A percentile compares a stretch with the other conserved stretches of the same genome.
phyloP scores from a whole-genome alignment of 805 yeast genomes.

The Teunomyces stri region DNA sequence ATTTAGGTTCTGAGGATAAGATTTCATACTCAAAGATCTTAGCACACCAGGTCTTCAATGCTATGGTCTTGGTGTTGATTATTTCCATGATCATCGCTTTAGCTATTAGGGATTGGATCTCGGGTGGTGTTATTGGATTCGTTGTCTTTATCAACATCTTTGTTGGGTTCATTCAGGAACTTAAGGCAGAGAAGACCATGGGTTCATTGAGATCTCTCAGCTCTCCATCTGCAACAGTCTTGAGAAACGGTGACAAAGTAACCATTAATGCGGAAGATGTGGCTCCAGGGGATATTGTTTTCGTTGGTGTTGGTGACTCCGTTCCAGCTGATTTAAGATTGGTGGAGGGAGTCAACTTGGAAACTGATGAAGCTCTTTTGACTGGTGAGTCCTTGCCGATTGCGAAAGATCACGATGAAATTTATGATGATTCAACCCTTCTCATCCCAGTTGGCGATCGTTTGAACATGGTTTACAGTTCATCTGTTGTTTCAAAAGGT shows the following conservation, averaged over 20 bases:
- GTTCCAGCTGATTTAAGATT: slow-evolving; percentile 44
- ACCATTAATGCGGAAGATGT: slow-evolving; percentile 42
- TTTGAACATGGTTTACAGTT: slow-evolving; percentile 32
- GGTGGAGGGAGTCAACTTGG: slow-evolving; percentile 33
- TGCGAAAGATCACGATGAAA: slow-evolving; percentile 28
- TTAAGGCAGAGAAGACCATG: slow-evolving; percentile 51
- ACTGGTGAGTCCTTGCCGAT: slow-evolving; percentile 42
- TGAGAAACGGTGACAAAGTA: slow-evolving; percentile 38
- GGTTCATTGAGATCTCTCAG: slow-evolving; percentile 47
- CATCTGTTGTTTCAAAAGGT: slow-evolving; percentile 42
- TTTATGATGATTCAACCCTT: slow-evolving; percentile 36
- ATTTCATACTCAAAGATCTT: slow-evolving; percentile 28
- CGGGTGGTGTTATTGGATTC: slow-evolving; percentile 45
- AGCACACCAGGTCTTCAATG: slow-evolving; percentile 38
- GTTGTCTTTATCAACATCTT: slow-evolving; percentile 46
- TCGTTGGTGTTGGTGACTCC: slow-evolving; percentile 40
- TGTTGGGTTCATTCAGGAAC: slow-evolving; percentile 51
- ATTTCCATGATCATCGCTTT: slow-evolving; percentile 38
- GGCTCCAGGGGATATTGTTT: slow-evolving; percentile 45
- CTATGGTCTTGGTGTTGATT: slow-evolving; percentile 38
- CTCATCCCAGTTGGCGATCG: slow-evolving; percentile 39
- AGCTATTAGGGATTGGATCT: slow-evolving; percentile 39
- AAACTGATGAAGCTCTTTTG: slow-evolving; percentile 44
- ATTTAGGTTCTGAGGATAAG: slow-evolving; percentile 28
- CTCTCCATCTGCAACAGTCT: slow-evolving; percentile 46